Base-by-base conservation (phyloP, 495 filamentous ascomycete genomes). In the Penicillium diatomitis region DNA sequence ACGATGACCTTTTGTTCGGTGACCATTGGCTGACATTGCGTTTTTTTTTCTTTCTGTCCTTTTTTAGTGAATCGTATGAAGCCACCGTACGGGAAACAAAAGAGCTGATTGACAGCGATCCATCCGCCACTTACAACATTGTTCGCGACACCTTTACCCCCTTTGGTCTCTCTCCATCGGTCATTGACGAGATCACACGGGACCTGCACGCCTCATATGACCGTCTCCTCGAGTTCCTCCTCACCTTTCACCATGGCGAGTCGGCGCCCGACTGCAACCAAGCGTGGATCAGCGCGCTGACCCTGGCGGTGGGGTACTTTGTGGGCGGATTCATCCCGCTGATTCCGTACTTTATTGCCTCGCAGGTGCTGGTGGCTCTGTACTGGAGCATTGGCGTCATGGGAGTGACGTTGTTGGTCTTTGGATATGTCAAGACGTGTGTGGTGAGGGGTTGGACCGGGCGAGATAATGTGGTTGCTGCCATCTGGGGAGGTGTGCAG, bases 301-400 rank as follows among this genome's bases (percentile, higher is more conserved):
- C 80, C 0, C 77, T 90, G n/a, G 80, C 83, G 0, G 54, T 82
- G 9, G 84, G 82, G 0, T 90, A 90, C 61, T 78, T 88, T 47
- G 61, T 89, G 20, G 86, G 85, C 29, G 86, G 86, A 1, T 73
- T 85, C 40, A 71, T 88, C 4, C 85, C 85, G 4, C 67, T 90
- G 7, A 68, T 87, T 42, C 86, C 86, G 4, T 90, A 90, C 59
- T 83, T 90, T 56, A 80, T 83, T 53, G 76, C 81, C 11, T 50
- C 62, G 2, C 56, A 73, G 32, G 78, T 87, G 4, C 61, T 71
- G 27, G 51, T 65, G 5, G 86, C 82, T n/a, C 62, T 90, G 52
- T 74, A 74, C 41, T 81, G 76, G 69, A 87, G 83, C 50, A 82
- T 88, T 44, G 72, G 64, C 0, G 74, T 88, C 7, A 88, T 86